Evolutionary conservation across 2,329 filamentous ascomycete genomes (phyloP), one percentile per base, ranked within the genome.

Genomic region (Rhexocercosporidium sp.): DNA sequence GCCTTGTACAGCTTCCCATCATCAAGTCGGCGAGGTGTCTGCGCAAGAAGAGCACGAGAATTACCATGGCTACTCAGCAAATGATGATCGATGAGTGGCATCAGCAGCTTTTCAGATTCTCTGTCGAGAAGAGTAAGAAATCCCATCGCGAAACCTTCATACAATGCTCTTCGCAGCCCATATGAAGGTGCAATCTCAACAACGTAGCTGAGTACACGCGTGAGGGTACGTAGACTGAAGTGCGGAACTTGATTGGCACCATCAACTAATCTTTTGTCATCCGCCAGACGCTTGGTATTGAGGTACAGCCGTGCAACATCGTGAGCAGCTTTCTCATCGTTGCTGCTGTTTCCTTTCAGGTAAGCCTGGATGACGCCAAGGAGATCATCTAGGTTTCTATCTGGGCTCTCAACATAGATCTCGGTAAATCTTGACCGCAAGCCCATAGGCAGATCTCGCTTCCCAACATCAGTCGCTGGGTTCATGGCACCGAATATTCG

Each of bases 401-500:
- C 96, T 0, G 96, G 95, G 72, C 93, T 96, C 64, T 93, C 89
- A 27, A 99, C 94, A 77, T 97, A 99, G 25, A 99, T 84, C 78
- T 99, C 96, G 0, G 96, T 98, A 76, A 99, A 99, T 59, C 94
- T 88, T 9, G 94, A 97, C 64, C 95, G 86, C 51, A 98, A 88
- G 1, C 95, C 94, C 64, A 92, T 89, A 0, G 95, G 94, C 18
- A 99, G 82, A 78, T 99, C 96, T 65, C 95, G 90, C 81, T 99
- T 99, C 68, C 96, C 96, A 65, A 97, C 90, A 81, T 99, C 96
- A 3, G 96, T 99, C 5, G 96, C 96, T 34, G 96, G 96, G 76
- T 99, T 99, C 96, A 99, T 99, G 31, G 96, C 96, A 61, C 93
- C 96, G 76, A 99, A 99, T 16, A 99, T 92, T 46, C 96, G 90